A percentile compares a stretch with the other conserved stretches of the same genome.
These are phyloP conservation scores for Neonectria magnoliae DNA, from an alignment of 2,329 filamentous ascomycete genomes.

Conservation along the genomic window DNA sequence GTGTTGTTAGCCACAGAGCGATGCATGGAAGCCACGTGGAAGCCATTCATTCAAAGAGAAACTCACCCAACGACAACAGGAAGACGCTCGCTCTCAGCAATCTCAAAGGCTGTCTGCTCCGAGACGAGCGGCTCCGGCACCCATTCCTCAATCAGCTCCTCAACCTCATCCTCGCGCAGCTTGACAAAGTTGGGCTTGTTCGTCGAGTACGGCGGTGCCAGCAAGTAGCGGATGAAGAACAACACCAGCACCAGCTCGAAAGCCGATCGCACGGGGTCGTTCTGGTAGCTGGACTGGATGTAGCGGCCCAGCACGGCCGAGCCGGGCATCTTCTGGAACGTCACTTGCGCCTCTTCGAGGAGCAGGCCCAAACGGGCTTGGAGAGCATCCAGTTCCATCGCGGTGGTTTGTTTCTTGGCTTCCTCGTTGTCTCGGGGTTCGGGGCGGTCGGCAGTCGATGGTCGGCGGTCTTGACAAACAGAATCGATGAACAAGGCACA, in stretches of 20 bases:
- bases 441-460: not conserved
- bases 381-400: conserved; percentile 72
- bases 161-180: conserved; percentile 90
- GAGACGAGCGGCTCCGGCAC: conserved; percentile 90
- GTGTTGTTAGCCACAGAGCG: not conserved
- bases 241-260: conserved; percentile 94
- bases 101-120: conserved; percentile 77
- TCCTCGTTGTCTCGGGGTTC: not conserved
- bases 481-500: too few species aligned
- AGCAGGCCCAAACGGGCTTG: conserved; percentile 61
- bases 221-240: conserved; percentile 93
- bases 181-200: conserved; percentile 90
- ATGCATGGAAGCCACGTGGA: not conserved
- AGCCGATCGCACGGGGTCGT: conserved; percentile 92
- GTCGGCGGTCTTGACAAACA: not conserved
- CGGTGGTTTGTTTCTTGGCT: not conserved
- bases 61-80: conserved; percentile 87
- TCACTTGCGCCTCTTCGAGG: conserved; percentile 64
- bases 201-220: conserved; percentile 92
- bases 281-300: conserved; percentile 96
- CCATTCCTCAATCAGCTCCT: conserved; percentile 97
- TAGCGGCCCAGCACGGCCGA: conserved; percentile 95
- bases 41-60: not conserved
- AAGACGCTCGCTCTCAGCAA: conserved; percentile 82
- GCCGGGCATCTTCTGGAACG: conserved; percentile 91